Conservation (phyloP, 2,329 filamentous ascomycete species). For the Apiospora koreana region DNA sequence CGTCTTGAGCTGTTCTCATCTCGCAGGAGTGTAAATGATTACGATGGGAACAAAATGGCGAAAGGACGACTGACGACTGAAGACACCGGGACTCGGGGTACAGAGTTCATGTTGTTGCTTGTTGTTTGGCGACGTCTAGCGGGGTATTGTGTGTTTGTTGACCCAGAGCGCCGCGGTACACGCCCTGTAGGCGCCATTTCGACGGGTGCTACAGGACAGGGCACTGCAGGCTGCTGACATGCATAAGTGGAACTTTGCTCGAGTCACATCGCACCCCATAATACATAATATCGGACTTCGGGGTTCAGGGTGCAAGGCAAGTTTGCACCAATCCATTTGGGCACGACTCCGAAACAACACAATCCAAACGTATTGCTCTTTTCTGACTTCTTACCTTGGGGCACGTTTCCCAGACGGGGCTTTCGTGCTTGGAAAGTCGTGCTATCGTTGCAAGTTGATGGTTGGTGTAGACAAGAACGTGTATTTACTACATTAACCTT, state of each 20-base stretch:
- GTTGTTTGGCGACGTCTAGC: neutral
- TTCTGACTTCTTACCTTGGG: too few relatives aligned
- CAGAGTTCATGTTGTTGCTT: neutral
- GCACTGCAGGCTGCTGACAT: neutral
- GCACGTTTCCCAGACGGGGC: too few relatives aligned
- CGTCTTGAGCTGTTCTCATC: neutral
- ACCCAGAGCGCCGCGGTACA: neutral
- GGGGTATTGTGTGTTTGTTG: neutral
- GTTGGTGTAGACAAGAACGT: too few relatives aligned
- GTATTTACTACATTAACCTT: too few relatives aligned
- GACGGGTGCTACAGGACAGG: too few relatives aligned
- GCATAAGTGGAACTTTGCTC: neutral
- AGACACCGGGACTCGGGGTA: neutral
- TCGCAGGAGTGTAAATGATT: neutral
- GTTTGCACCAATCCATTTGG: too few relatives aligned
- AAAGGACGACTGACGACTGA: accelerated
- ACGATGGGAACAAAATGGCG: too few relatives aligned
- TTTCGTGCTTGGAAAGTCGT: too few relatives aligned
- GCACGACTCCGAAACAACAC: too few relatives aligned
- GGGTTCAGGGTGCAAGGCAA: neutral
- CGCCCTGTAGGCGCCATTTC: neutral
- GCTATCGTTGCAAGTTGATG: too few relatives aligned
- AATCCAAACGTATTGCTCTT: too few relatives aligned
- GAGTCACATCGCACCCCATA: neutral
- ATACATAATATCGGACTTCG: neutral